These are phyloP conservation scores for Lotmaria passim DNA, from an alignment of 208 protist species.

Conservation along the genomic window DNA sequence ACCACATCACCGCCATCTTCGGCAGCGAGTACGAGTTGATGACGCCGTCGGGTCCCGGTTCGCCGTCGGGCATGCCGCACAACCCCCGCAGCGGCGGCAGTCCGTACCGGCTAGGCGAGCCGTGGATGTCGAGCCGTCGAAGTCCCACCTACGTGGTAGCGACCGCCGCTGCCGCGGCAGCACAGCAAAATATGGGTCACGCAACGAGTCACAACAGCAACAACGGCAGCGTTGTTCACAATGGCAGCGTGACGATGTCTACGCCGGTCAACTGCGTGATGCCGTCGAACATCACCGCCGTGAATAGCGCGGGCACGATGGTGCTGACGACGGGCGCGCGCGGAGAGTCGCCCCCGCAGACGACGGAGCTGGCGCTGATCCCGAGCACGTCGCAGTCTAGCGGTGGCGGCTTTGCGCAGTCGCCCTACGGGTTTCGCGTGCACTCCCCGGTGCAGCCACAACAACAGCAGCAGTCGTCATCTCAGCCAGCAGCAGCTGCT, in stretches of 20 bases:
- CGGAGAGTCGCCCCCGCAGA: conserved; percentile 21
- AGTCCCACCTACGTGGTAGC: conserved; percentile 25
- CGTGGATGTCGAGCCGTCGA: conserved; percentile 30
- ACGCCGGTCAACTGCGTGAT: not conserved
- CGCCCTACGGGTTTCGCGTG: conserved; percentile 34
- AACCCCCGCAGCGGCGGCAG: conserved; percentile 31
- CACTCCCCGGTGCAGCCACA: conserved; percentile 30
- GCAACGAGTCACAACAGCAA: not conserved
- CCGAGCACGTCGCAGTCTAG: conserved; percentile 31
- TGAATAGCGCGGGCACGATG: conserved; percentile 21
- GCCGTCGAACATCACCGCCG: conserved; percentile 7
- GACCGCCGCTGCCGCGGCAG: not conserved
- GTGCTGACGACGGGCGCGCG: conserved; percentile 21
- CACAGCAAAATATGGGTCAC: not conserved
- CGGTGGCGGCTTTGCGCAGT: conserved; percentile 32
- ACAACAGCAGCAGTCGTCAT: not conserved
- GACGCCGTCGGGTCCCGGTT: conserved; percentile 28
- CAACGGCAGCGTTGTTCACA: not conserved
- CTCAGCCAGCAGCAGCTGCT: not conserved
- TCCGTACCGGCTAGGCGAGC: conserved; percentile 29
- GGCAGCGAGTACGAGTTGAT: conserved; percentile 35
- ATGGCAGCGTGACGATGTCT: not conserved
- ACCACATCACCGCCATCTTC: conserved; percentile 35
- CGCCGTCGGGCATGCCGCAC: conserved; percentile 29
- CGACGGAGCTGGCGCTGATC: conserved; percentile 30